These are phyloP conservation scores for Globisporangium uncinulatum DNA, from an alignment of 352 stramenopile genomes.

Conservation along the genomic window DNA sequence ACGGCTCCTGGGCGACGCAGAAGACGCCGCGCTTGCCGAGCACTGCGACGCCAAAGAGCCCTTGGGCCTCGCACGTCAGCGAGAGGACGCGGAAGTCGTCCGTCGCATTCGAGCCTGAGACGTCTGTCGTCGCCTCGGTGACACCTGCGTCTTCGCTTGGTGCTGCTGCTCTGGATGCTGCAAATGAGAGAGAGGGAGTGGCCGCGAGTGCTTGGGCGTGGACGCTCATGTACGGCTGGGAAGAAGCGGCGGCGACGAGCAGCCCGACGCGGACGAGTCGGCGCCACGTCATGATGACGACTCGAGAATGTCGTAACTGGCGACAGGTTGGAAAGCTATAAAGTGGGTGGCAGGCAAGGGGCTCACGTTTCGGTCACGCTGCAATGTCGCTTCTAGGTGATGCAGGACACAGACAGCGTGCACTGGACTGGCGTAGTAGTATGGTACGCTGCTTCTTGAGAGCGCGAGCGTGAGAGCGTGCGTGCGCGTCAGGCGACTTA, in stretches of 20 bases:
- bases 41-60: slow-evolving; percentile 24
- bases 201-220: background rate
- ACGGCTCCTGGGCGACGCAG: slow-evolving; percentile 30
- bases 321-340: no score
- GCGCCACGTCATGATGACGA: background rate
- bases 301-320: background rate
- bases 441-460: no score
- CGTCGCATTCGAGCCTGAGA: background rate
- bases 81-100: slow-evolving; percentile 2
- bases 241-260: background rate
- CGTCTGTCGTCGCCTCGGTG: background rate
- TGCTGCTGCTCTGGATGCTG: background rate
- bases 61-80: slow-evolving; percentile 7
- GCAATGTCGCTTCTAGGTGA: no score
- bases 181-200: background rate
- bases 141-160: background rate
- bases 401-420: no score
- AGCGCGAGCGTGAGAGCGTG: no score
- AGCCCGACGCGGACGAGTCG: slow-evolving; percentile 3
- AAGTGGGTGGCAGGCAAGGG: no score
- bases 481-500: background rate
- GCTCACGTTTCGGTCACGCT: no score
- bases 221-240: background rate
- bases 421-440: no score
- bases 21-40: slow-evolving; percentile 27